phyloP scores from a whole-genome alignment of 2,329 filamentous ascomycete genomes.

The Alternaria novae-zelandiae region DNA sequence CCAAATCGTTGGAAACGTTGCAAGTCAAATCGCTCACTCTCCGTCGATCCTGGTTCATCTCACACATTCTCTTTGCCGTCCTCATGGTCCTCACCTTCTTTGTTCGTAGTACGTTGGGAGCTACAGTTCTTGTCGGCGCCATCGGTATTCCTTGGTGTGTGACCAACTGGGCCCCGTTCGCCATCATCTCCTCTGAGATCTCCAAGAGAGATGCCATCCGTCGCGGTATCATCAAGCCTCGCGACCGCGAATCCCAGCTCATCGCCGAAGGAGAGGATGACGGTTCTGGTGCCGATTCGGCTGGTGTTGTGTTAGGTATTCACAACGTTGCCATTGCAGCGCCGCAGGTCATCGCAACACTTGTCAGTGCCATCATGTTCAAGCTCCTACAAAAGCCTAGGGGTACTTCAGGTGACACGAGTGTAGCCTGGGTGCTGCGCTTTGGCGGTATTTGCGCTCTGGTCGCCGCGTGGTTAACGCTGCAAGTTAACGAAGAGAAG shows the following conservation, averaged over 20 bases:
- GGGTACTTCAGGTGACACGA: slow-evolving; percentile 82
- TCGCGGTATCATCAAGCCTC: slow-evolving; percentile 55
- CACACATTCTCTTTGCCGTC: slow-evolving; percentile 80
- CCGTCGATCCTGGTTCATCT: slow-evolving; percentile 83
- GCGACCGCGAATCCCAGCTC: slow-evolving; percentile 47
- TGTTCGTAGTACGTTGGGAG: slow-evolving; percentile 72
- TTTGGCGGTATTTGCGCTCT: slow-evolving; percentile 82
- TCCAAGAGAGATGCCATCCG: slow-evolving; percentile 77
- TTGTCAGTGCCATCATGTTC: slow-evolving; percentile 85
- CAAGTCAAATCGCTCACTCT: slow-evolving; percentile 85
- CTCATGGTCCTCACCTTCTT: slow-evolving; percentile 86
- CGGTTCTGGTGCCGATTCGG: slow-evolving; percentile 71
- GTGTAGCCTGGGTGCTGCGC: slow-evolving; percentile 84
- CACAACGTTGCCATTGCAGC: slow-evolving; percentile 95
- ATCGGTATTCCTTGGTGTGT: slow-evolving; percentile 92
- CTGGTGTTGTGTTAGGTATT: slow-evolving; percentile 89
- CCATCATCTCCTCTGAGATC: slow-evolving; percentile 92
- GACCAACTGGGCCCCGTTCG: slow-evolving; percentile 93
- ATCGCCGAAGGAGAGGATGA: slow-evolving; percentile 58
- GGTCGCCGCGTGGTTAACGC: slow-evolving; percentile 75
- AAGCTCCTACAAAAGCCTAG: slow-evolving; percentile 84
- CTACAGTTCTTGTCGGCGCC: slow-evolving; percentile 78
- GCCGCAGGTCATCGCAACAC: slow-evolving; percentile 87
- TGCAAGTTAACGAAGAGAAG: slow-evolving; percentile 68
- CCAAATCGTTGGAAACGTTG: slow-evolving; percentile 62